Conservation (phyloP, 768 basidiomycete species). For the Amanita molliuscula region DNA sequence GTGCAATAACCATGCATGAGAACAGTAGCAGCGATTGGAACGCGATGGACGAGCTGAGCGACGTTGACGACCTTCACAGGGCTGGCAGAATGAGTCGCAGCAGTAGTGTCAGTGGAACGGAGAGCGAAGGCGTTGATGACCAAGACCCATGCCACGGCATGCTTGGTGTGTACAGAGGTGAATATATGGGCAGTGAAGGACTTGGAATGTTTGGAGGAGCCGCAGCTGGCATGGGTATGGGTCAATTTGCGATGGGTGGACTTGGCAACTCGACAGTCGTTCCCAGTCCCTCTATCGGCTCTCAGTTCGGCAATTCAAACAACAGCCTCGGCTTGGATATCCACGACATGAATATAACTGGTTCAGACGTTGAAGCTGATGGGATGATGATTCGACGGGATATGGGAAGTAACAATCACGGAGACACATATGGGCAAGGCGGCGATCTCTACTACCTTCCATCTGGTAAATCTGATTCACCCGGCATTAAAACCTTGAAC, state of each 20-base stretch:
- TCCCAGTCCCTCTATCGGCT: background rate
- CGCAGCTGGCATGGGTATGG: constrained; percentile 7
- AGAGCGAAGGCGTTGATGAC: constrained; percentile 6
- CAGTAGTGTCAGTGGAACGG: constrained; percentile 7
- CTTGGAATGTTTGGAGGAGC: constrained; percentile 10
- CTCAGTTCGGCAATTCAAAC: background rate
- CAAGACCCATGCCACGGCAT: constrained; percentile 13
- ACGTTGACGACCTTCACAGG: constrained; percentile 2
- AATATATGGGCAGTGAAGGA: constrained; percentile 27
- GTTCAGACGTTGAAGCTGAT: constrained; percentile 45
- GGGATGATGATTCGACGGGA: constrained; percentile 28
- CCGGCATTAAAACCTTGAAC: constrained; percentile 11
- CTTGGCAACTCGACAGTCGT: background rate
- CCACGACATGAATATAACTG: constrained; percentile 25
- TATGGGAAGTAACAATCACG: background rate
- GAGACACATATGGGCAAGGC: background rate
- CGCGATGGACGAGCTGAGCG: constrained; percentile 3
- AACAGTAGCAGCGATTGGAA: constrained; percentile 4
- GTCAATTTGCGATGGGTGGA: background rate
- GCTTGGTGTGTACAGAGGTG: constrained; percentile 47
- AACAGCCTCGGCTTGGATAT: constrained; percentile 3
- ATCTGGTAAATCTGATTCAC: constrained; percentile 4
- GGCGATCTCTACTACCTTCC: constrained; percentile 9
- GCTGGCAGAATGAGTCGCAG: constrained; percentile 3
- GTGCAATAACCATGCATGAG: constrained; percentile 4